Percentiles rank a stretch among this genome's conserved stretches.
These are phyloP conservation scores for Clohesyomyces aquaticus DNA, from an alignment of 495 filamentous ascomycete species.

Conservation along the genomic window DNA sequence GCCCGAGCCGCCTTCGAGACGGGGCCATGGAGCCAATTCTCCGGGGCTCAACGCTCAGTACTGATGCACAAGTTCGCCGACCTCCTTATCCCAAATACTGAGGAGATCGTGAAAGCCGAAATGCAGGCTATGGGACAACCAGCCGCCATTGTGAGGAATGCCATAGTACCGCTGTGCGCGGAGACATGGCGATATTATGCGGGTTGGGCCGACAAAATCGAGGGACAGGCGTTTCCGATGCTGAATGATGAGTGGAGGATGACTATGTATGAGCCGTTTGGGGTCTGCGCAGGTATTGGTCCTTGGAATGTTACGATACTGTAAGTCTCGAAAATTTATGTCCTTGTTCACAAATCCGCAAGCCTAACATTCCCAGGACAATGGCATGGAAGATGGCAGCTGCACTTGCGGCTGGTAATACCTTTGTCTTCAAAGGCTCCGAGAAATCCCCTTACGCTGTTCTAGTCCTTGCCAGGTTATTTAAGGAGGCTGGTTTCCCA, in stretches of 20 bases:
- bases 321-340: constrained; percentile 6
- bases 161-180: constrained; percentile 14
- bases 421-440: constrained; percentile 45
- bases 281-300: constrained; percentile 46
- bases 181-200: constrained; percentile 33
- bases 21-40: constrained; percentile 25
- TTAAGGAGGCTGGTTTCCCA: constrained; percentile 47
- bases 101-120: constrained; percentile 22
- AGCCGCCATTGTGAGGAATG: not conserved
- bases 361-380: not conserved
- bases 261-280: constrained; percentile 45
- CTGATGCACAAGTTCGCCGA: constrained; percentile 29
- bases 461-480: constrained; percentile 36
- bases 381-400: constrained; percentile 45
- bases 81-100: constrained; percentile 20
- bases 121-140: constrained; percentile 23
- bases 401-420: constrained; percentile 46
- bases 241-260: constrained; percentile 45
- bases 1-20: constrained; percentile 25
- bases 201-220: constrained; percentile 35
- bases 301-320: constrained; percentile 47
- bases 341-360: not conserved
- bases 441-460: constrained; percentile 44
- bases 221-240: constrained; percentile 27
- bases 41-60: constrained; percentile 23